Base-by-base conservation (phyloP, 2,329 filamentous ascomycete genomes). In the Hymenoscyphus infarciens region DNA sequence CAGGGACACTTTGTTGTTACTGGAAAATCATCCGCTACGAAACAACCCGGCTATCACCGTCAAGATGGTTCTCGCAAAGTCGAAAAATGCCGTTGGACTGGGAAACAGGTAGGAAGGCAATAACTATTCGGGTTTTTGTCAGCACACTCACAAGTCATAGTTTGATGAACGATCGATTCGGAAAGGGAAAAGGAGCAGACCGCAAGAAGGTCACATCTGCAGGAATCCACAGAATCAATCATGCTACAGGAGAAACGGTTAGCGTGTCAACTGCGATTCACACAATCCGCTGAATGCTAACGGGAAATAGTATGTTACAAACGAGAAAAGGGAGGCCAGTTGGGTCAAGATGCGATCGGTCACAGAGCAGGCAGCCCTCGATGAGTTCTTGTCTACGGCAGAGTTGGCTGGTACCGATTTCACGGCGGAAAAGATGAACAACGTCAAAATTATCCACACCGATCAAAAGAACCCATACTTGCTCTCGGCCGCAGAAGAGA, bases 331-430 rank as follows among this genome's bases (percentile, higher is more conserved):
- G 75, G 93, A 98, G 79, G 95, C 94, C 39, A 84, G 91, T 70
- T 99, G 93, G 92, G 92, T 98, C 74, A 99, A 98, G 82, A 98
- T 99, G 95, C 92, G 94, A 80, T 97, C 92, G 76, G 91, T 99
- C 70, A 99, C 95, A 5, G 92, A 99, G 81, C 95, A 99, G 78
- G 93, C 89, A 69, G 93, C 93, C 54, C 86, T 99, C 66, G 95
- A 99, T 76, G 95, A 99, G 77, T 99, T 99, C 77, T 81, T 99
- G 67, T 91, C 90, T 62, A 99, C 95, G 1, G 96, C 95, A 67
- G 93, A 98, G 79, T 81, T 99, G 70, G 95, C 95, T n/a, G 94
- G 92, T 68, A 99, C 95, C 69, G 95, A 99, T 75, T 99, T 99
- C 77, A 98, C 94, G 0, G 96, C 95, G 31, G 93, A 98, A 81